These are phyloP conservation scores for Syzygium malaccense DNA, from an alignment of 441 rosid genomes.

Conservation along the genomic window DNA sequence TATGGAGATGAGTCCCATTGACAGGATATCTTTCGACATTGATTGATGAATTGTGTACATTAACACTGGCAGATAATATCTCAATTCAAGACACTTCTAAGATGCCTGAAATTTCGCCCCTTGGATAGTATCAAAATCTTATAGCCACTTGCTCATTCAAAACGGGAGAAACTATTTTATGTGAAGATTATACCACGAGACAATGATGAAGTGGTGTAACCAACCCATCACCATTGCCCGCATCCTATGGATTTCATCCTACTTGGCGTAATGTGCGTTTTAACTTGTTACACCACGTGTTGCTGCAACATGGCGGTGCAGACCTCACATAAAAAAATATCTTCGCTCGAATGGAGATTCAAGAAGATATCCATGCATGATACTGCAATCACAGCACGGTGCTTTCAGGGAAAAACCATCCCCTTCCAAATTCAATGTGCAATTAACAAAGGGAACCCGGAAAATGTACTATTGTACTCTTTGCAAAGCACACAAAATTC, in stretches of 20 bases:
- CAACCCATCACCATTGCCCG: not conserved
- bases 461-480: not conserved
- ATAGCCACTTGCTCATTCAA: not conserved
- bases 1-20: not conserved
- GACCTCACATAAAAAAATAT: not conserved
- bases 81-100: not conserved
- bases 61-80: not conserved
- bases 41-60: not conserved
- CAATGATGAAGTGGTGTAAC: not conserved
- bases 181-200: not conserved
- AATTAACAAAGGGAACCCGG: not conserved
- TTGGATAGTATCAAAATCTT: not conserved
- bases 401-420: not conserved
- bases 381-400: not conserved
- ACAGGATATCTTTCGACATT: not conserved
- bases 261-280: not conserved
- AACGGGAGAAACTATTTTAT: not conserved
- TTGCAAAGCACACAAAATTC: not conserved
- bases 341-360: not conserved
- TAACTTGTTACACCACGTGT: not conserved
- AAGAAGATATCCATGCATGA: not conserved
- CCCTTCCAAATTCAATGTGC: not conserved
- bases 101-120: not conserved
- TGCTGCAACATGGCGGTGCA: not conserved
- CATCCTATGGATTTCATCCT: not conserved